Base-by-base conservation (phyloP, 257 asterid species). In the Schizonepeta tenuifolia region DNA sequence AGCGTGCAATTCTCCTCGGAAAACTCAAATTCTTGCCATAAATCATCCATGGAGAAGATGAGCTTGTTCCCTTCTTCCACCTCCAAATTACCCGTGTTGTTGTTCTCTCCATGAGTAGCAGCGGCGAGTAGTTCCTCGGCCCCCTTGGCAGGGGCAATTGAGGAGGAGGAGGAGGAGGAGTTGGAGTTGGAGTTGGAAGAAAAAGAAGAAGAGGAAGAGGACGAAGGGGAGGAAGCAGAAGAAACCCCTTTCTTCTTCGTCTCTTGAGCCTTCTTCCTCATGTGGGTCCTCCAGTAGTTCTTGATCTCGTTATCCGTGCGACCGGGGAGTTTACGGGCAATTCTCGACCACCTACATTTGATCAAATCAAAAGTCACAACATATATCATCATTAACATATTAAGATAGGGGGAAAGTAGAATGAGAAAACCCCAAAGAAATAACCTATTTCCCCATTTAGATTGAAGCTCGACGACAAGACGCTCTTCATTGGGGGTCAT, bases 251-350 rank as follows among this genome's bases (percentile, higher is more conserved):
- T 89, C 56, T 86, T 90, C 40, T 65, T 65, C 78, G 68, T 86
- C 43, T 83, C 92, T 69, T 83, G 96, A 75, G 97, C 96, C 78
- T 77, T 79, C 73, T 89, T 91, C 78, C 98, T 88, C 97, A 83
- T 83, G 63, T 83, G 89, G 3, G 96, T 90, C 75, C 98, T 84
- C 98, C 96, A 90, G 12, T 90, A 93, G 75, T 93, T 90, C 74
- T 93, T 93, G 65, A 93, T 93, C 79, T 93, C 97, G 57, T 93
- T 93, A 69, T 93, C 98, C 0, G 98, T 93, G 70, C 98, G 88
- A 8, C 97, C 98, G 2, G 98, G 97, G 36, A 93, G 59, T 69
- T 89, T 93, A 7, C 83, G 81, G 6, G 98, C 97, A 77, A 93
- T 93, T 78, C 80, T 91, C 15, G 98, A 93, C 98, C 98, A 93